Evolutionary conservation across 148 eudicot species (phyloP).

Genomic region (Amaranthus palmeri): DNA sequence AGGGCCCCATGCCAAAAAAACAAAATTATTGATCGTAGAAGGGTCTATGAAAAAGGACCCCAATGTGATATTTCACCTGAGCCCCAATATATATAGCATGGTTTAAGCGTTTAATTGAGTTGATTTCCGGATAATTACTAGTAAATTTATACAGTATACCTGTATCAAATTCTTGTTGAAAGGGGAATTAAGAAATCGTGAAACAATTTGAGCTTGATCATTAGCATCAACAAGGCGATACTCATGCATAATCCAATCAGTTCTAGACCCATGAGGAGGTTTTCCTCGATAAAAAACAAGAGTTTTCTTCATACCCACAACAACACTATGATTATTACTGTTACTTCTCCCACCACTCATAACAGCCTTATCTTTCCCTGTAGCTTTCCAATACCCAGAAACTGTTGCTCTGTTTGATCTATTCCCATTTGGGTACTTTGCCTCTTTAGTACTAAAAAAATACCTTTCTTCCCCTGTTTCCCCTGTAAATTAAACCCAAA

Average conservation of each 20-base stretch:
- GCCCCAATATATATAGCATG: too few relatives aligned
- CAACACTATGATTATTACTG: conserved; percentile 11
- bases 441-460: conserved; percentile 84
- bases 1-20: too few relatives aligned
- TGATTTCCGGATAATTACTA: too few relatives aligned
- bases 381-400: conserved; percentile 94
- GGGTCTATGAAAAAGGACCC: too few relatives aligned
- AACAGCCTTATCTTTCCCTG: conserved; percentile 74
- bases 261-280: conserved; percentile 75
- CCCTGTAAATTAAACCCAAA: conserved; percentile 32
- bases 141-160: conserved; percentile 18
- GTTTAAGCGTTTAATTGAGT: too few relatives aligned
- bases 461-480: conserved; percentile 71
- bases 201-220: neutral
- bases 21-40: too few relatives aligned
- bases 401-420: conserved; percentile 86
- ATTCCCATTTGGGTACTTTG: conserved; percentile 91
- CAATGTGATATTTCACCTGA: too few relatives aligned
- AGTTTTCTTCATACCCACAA: conserved; percentile 88
- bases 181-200: conserved; percentile 6
- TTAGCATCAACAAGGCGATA: conserved; percentile 46
- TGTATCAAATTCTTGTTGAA: conserved; percentile 14
- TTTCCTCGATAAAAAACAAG: conserved; percentile 89
- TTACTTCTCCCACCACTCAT: conserved; percentile 10
- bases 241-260: conserved; percentile 97